These are phyloP conservation scores for Bauhinia variegata DNA, from an alignment of 306 rosid genomes.

Conservation along the genomic window DNA sequence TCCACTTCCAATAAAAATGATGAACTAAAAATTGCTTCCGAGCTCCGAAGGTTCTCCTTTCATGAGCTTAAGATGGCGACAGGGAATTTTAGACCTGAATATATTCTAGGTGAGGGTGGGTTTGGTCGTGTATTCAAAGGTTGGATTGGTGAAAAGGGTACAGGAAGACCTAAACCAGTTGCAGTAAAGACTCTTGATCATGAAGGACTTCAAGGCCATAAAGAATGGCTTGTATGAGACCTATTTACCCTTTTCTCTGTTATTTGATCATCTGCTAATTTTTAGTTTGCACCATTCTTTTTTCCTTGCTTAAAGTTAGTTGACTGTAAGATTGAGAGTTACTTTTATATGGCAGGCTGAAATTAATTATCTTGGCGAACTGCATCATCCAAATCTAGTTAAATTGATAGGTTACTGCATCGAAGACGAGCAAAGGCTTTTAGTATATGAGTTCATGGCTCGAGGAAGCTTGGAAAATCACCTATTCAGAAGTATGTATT, in stretches of 20 bases:
- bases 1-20: conserved; percentile 41
- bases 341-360: conserved; percentile 57
- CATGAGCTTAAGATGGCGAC: conserved; percentile 56
- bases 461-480: conserved; percentile 78
- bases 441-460: conserved; percentile 68
- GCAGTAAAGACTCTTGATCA: conserved; percentile 67
- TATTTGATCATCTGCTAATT: not conserved
- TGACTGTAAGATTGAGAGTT: not conserved
- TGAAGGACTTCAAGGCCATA: conserved; percentile 60
- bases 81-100: conserved; percentile 45
- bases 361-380: conserved; percentile 59
- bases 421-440: conserved; percentile 59
- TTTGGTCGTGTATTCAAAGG: conserved; percentile 71
- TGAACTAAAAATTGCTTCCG: conserved; percentile 47
- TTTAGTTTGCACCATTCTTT: conserved; percentile 1
- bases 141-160: conserved; percentile 43
- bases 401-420: conserved; percentile 64
- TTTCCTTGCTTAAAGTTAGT: not conserved
- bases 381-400: conserved; percentile 59
- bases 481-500: conserved; percentile 54
- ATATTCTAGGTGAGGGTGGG: conserved; percentile 61
- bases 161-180: conserved; percentile 48
- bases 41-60: conserved; percentile 51
- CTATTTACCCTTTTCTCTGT: conserved; percentile 1
- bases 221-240: conserved; percentile 66